Base-by-base conservation (phyloP, 2,329 filamentous ascomycete genomes). In the Chaetomium globosum region DNA sequence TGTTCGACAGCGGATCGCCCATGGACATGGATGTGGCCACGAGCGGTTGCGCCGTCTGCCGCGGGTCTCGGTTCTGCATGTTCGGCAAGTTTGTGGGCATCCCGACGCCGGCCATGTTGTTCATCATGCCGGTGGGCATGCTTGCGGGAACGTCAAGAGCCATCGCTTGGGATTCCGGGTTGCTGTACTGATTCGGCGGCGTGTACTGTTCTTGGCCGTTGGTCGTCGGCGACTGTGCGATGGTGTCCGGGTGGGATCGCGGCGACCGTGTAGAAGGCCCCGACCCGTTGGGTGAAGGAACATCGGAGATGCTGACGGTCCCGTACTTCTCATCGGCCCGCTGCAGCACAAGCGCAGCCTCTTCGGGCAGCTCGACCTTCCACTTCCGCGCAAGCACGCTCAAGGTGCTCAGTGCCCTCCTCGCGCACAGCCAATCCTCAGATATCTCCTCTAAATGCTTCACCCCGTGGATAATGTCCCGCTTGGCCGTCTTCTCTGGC, bases 391-490 rank as follows among this genome's bases (percentile, higher is more conserved):
- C 89, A 13, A 96, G 85, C 4, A 96, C 87, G 70, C 90, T 93
- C 52, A 99, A 82, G 56, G 98, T 96, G 66, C 88, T 87, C 7
- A 98, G 82, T 0, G 93, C 94, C 13, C 94, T 86, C 61, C 93
- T 85, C 10, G 93, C 94, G 72, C 93, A 95, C 0, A 93, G 85
- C 95, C 95, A 99, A 72, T 93, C 90, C 75, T 97, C 93, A 0
- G 92, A 92, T 71, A 99, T 97, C 74, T 98, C 94, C 76, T 98
- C 94, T 1, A 98, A 85, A 68, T 97, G 92, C 73, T 92, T 94
- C 52, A 97, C 84, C 1, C 94, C 93, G 72, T 97, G 93, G 4
- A 91, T 89, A 51, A 99, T 91, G 76, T 98, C 94, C 71, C 94
- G 83, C 72, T 87, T 89, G 4, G 95, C 92, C 33, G 91, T 95